Percentiles rank a stretch among this genome's conserved stretches.
These are phyloP conservation scores for Lippia alba DNA, from an alignment of 305 asterid genomes.

Conservation along the genomic window DNA sequence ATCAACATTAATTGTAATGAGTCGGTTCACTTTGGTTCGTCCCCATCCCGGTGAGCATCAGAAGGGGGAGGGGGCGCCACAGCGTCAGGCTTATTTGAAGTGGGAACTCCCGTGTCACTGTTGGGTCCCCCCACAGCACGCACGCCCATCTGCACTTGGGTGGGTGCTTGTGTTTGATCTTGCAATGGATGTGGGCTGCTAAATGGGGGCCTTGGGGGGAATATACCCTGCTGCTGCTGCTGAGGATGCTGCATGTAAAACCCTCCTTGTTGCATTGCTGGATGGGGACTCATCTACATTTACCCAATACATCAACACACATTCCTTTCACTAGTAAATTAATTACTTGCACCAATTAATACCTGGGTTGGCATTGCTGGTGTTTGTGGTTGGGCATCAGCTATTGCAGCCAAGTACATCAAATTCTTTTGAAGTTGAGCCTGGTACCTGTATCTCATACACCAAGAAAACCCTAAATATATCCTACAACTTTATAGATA, in stretches of 20 bases:
- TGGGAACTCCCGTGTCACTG: conserved; percentile 47
- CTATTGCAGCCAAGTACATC: conserved; percentile 98
- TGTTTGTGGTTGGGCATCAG: conserved; percentile 93
- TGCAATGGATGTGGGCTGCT: conserved; percentile 57
- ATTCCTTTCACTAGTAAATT: too few relatives aligned
- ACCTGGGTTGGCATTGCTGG: conserved; percentile 82
- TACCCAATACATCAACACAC: neutral
- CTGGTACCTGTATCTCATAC: conserved; percentile 66
- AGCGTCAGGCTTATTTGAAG: conserved; percentile 55
- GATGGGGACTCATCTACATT: conserved; percentile 74
- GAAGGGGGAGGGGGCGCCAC: conserved; percentile 41
- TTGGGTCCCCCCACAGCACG: conserved; percentile 57
- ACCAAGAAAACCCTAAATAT: conserved; percentile 8
- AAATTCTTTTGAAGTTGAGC: conserved; percentile 90
- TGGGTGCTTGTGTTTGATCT: conserved; percentile 47
- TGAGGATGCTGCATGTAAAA: conserved; percentile 84
- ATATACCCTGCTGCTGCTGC: conserved; percentile 57
- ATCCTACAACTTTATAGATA: conserved; percentile 21
- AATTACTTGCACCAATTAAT: neutral
- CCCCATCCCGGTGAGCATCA: conserved; percentile 55
- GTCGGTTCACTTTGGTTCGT: conserved; percentile 50
- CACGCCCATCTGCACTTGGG: conserved; percentile 51
- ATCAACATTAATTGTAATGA: conserved; percentile 37
- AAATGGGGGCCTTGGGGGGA: conserved; percentile 59
- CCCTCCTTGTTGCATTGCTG: conserved; percentile 80